Evolutionary conservation across 768 basidiomycete genomes (phyloP), one percentile per base, ranked within the genome.

Genomic region (Lyophyllum shimeji): DNA sequence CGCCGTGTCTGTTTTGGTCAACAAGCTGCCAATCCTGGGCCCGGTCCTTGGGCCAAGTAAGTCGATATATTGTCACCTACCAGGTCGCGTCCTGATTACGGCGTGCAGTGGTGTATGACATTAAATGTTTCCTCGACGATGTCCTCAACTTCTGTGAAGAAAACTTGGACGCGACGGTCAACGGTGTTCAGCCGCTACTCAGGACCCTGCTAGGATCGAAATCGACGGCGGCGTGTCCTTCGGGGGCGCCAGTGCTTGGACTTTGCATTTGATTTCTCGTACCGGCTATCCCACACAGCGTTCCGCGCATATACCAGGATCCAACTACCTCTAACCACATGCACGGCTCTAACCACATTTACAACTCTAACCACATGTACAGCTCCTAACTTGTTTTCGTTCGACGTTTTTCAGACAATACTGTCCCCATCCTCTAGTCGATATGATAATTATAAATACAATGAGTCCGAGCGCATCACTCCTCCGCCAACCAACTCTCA

Each of bases 401-500:
- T 57, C 53, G 60, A 67, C 70, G 65, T 57, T 64, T 59, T 60
- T 62, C 63, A 50, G 54, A 67, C 62, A 61, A 23, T 55, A 56
- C 54, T 49, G 54, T 52, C 47, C 52, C 29, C 51, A 37, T 50
- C 42, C 20, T 45, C 24, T 51, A 34, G 40, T 17, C 23, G 21
- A 56, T 50, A 50, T 23, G 7, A 23, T 53, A 37, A 52, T 20
- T 9, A 53, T 46, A 54, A 58, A 59, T 39, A 47, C 34, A 31
- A 56, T 52, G 27, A 43, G 39, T 39, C 58, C 12, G 15, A 57
- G 21, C 46, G 43, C 23, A 12, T 63, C 49, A 75, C 65, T 89
- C 88, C 57, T 86, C 87, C 9, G 73, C 71, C 11, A 91, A 75
- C 86, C 89, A 90, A 55, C 75, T 71, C 58, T 87, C 86, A 13